Base-by-base conservation (phyloP, 2,329 filamentous ascomycete genomes). In the Cladosporium sp. region DNA sequence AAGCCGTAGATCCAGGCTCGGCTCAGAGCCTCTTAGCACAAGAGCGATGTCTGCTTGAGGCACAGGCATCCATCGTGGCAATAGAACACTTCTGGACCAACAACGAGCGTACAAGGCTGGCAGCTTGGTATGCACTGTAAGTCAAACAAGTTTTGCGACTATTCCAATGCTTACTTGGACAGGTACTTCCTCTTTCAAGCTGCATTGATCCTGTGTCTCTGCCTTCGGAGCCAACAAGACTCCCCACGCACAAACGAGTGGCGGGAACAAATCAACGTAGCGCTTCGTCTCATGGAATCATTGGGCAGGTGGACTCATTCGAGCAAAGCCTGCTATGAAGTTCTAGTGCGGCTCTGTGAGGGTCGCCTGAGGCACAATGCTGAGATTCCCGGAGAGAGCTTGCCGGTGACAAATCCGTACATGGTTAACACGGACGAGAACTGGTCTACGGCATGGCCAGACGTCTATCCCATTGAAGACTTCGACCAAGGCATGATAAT, bases 61-160 rank as follows among this genome's bases (percentile, higher is more conserved):
- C 81, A 7, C 75, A 79, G 65, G 73, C 73, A 35, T 79, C 77
- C 5, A 81, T 83, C 44, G 62, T 70, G 1, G 75, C 74, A 12
- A 81, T 82, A 40, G 72, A 73, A 21, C 71, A 72, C 0, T 82
- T 78, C 65, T 82, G 80, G 77, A 71, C 73, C 1, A 65, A 71
- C 0, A 72, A 77, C 26, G 74, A 77, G 18, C 79, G 78, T 35
- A 80, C 76, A 2, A 74, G 78, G 6, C 72, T 83, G 62, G 75
- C 74, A 12, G 78, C 80, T 6, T 82, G 81, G 80, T 83, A 83
- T 67, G 76, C 76, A 1, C 78, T 81, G 53, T 83, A 82, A 46
- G 40, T 21, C 40, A 12, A 46, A 21, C 5, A 10, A 21, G 4
- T 11, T 2, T n/a, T 46, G n/a, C 8, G n/a, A 21, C 1, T 46